Conservation (phyloP, 1,284 basidiomycete species). For the Phellopilus nigrolimitatus region DNA sequence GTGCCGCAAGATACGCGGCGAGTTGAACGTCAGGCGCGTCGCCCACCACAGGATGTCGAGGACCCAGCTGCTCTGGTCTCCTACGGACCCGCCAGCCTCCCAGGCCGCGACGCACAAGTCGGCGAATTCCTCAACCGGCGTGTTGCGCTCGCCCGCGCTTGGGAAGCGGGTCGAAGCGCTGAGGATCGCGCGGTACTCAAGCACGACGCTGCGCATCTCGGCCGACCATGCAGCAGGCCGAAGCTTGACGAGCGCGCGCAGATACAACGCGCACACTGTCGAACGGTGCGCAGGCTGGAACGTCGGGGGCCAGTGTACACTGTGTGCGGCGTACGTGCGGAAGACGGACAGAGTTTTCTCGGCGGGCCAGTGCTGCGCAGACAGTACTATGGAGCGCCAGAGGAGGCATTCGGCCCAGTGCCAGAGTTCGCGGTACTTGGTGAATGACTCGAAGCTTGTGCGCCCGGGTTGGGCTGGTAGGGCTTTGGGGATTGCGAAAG, state of each 20-base stretch:
- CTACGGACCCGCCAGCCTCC: constrained; percentile 62
- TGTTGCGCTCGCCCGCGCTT: constrained; percentile 76
- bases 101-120: constrained; percentile 80
- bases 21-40: constrained; percentile 88
- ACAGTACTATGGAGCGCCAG: constrained; percentile 61
- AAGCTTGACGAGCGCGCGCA: constrained; percentile 60
- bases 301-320: constrained; percentile 64
- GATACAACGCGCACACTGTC: constrained; percentile 61
- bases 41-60: constrained; percentile 88
- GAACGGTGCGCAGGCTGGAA: constrained; percentile 74
- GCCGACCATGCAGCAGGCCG: constrained; percentile 54
- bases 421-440: constrained; percentile 69
- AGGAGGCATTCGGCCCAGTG: constrained; percentile 71
- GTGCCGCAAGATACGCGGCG: constrained; percentile 77
- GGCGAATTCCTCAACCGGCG: constrained; percentile 77
- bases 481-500: constrained; percentile 30
- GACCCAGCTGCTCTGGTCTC: constrained; percentile 63
- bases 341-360: constrained; percentile 51
- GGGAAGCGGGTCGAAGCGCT: constrained; percentile 74
- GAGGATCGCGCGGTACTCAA: constrained; percentile 65
- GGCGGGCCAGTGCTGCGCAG: constrained; percentile 42
- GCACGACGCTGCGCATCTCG: constrained; percentile 59
- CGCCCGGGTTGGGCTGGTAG: constrained; percentile 31
- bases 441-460: constrained; percentile 47
- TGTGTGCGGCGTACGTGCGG: constrained; percentile 56